phyloP scores from a whole-genome alignment of 2,329 filamentous ascomycete species.

The Alternaria sp. region DNA sequence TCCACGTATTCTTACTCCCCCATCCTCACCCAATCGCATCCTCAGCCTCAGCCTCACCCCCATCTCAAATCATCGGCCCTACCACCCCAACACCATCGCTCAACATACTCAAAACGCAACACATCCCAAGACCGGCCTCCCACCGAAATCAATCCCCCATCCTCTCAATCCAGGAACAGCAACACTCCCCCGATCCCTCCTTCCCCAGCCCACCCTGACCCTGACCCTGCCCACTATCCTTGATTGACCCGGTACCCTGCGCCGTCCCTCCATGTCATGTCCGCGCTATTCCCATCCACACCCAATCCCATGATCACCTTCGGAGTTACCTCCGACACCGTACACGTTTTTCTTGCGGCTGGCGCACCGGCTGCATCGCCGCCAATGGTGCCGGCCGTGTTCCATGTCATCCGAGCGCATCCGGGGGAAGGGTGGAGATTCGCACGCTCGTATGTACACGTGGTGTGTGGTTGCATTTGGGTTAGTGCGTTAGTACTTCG shows the following conservation, averaged over 20 bases:
- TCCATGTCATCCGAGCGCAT: background rate
- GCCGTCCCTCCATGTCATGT: background rate
- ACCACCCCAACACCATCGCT: background rate
- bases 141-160: background rate
- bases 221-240: background rate
- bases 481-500: background rate
- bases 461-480: background rate
- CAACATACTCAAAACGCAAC: background rate
- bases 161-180: background rate
- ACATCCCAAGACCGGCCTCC: background rate
- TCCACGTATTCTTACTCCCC: background rate
- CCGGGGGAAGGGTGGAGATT: background rate
- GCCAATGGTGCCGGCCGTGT: background rate
- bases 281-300: background rate
- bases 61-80: background rate
- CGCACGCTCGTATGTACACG: background rate
- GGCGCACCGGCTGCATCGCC: background rate
- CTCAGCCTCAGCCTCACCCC: background rate
- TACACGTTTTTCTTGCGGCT: background rate
- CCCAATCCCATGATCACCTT: background rate
- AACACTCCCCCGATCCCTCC: background rate
- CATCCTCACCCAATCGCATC: background rate
- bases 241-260: background rate
- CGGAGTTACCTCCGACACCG: background rate
- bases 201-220: background rate